Base-by-base conservation (phyloP, 805 yeast species). In the Scheffersomyces lignosus region DNA sequence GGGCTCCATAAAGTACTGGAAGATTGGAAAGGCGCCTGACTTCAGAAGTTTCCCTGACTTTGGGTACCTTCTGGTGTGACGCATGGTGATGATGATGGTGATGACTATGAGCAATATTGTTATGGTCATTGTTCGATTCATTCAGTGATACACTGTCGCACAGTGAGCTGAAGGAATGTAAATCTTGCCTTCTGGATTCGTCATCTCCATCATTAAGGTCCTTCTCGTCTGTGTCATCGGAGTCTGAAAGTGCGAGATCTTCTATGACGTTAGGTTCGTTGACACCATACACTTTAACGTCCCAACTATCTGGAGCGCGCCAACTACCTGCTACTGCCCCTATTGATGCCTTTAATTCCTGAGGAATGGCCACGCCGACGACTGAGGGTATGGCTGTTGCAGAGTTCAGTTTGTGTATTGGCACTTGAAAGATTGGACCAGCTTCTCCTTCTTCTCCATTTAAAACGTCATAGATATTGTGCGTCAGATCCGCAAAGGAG, bases 221-320 rank as follows among this genome's bases (percentile, higher is more conserved):
- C 29, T 36, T 17, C n/a, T 34, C 36, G 8, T 43, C 50, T 26
- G 40, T 35, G 29, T 41, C 48, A 25, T 50, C 57, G 9, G 56
- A 44, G 26, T 49, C 54, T 10, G 37, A 27, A 29, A 47, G 23
- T 2, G 44, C 34, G 6, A 29, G 27, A 24, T 33, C 33, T 34
- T 14, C 13, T 17, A 6, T 31, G 18, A 7, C 9, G 31, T 14
- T 12, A n/a, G 29, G 22, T 23, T 32, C 10, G 13, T 27, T 12
- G 16, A 25, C 17, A 14, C 44, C 31, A 16, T 57, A 59, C 10
- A 47, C 50, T 31, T 70, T 68, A 15, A 71, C 76, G 36, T 68
- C 77, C 77, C 77, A 71, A 38, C 70, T 61, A 44, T 71, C 77
- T 1, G 77, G 77, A 2, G 76, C 74, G 31, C 52, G 60, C 77